phyloP scores from a whole-genome alignment of 306 rosid species.

The Cajanus cajan region DNA sequence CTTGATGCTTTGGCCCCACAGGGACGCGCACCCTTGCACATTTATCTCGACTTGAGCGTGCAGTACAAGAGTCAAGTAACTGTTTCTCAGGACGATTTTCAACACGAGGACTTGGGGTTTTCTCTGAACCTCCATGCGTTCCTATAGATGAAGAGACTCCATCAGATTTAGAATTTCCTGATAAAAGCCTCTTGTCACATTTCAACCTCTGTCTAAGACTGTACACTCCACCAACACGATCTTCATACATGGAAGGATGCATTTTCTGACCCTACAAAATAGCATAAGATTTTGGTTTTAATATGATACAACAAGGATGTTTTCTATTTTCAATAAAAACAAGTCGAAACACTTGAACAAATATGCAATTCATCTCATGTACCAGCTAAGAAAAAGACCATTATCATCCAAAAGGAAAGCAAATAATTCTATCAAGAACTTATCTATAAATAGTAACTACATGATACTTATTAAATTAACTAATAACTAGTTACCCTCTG shows the following conservation, averaged over 20 bases:
- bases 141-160: constrained; percentile 33
- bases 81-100: constrained; percentile 24
- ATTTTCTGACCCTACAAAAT: constrained; percentile 60
- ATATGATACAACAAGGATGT: background rate
- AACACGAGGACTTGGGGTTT: constrained; percentile 26
- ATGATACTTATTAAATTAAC: background rate
- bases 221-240: constrained; percentile 54
- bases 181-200: constrained; percentile 33
- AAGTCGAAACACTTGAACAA: too few relatives aligned
- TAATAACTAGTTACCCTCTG: background rate
- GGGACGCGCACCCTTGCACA: constrained; percentile 27
- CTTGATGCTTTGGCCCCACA: constrained; percentile 57
- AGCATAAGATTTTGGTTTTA: constrained; percentile 18
- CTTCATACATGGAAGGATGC: constrained; percentile 81
- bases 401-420: background rate
- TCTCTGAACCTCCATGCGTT: background rate
- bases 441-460: background rate
- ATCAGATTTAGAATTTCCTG: constrained; percentile 25
- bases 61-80: constrained; percentile 26
- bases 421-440: background rate
- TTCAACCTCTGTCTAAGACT: constrained; percentile 67
- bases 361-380: too few relatives aligned
- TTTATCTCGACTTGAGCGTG: constrained; percentile 12
- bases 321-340: too few relatives aligned
- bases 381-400: background rate